These are phyloP conservation scores for Chlamydomonas asymmetrica DNA, from an alignment of 139 green algal species.

Conservation along the genomic window DNA sequence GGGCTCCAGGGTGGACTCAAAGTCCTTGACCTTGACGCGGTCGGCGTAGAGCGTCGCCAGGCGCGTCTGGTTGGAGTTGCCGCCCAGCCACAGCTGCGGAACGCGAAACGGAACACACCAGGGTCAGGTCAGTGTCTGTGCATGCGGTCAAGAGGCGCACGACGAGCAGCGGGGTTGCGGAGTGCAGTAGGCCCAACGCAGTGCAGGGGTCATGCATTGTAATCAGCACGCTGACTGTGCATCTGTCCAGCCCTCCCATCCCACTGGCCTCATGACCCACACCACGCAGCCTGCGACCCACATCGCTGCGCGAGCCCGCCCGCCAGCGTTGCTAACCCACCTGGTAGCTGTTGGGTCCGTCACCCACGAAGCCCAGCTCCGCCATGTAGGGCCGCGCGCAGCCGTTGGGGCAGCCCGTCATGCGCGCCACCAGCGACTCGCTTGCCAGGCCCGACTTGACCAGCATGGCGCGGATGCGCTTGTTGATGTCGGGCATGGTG, in stretches of 20 bases:
- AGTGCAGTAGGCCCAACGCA: no score
- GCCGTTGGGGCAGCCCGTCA: constrained; percentile 99
- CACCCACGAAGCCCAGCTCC: constrained; percentile 97
- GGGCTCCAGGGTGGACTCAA: constrained; percentile 93
- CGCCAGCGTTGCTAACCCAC: constrained; percentile 12
- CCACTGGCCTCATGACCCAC: no score
- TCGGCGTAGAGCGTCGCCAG: constrained; percentile 64
- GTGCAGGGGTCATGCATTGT: no score
- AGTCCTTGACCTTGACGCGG: constrained; percentile 64
- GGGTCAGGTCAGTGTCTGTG: no score
- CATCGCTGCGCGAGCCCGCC: no score
- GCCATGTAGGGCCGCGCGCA: constrained; percentile 98
- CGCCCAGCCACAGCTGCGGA: constrained; percentile 87
- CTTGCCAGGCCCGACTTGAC: constrained; percentile 60
- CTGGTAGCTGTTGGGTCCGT: constrained; percentile 98
- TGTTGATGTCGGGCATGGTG: constrained; percentile 88
- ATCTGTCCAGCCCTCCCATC: no score
- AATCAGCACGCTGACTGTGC: no score
- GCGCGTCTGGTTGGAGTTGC: constrained; percentile 78
- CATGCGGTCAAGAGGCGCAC: no score
- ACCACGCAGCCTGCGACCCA: no score
- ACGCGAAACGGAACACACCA: neutral
- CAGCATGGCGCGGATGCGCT: constrained; percentile 70
- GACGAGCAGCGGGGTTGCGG: no score
- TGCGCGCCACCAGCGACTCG: constrained; percentile 86